Percentiles rank a stretch among this genome's conserved stretches.
Conservation (phyloP, 2,329 filamentous ascomycete species). For the Pyrenophora graminea region DNA sequence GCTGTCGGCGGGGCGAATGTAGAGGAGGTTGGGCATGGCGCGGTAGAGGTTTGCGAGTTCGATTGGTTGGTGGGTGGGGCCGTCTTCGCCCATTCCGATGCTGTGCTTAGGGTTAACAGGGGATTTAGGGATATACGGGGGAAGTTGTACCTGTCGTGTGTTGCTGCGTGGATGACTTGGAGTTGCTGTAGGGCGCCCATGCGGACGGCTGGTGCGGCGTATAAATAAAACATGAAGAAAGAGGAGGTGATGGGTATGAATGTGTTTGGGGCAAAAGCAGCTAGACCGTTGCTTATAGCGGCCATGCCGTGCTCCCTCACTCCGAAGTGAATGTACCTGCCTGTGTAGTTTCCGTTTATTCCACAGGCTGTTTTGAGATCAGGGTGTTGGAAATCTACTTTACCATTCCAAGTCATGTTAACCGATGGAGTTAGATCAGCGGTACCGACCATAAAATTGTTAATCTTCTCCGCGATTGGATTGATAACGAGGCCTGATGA, state of each 20-base stretch:
- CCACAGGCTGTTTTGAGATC: slow-evolving; percentile 47
- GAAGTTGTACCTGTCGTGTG: slow-evolving; percentile 53
- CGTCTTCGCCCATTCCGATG: slow-evolving; percentile 61
- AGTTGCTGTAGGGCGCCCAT: slow-evolving; percentile 64
- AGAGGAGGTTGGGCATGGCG: slow-evolving; percentile 65
- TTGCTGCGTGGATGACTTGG: slow-evolving; percentile 63
- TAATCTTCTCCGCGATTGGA: slow-evolving; percentile 5
- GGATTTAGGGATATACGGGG: neutral
- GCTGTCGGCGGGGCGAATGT: slow-evolving; percentile 63
- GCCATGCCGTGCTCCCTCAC: slow-evolving; percentile 46
- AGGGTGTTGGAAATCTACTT: slow-evolving; percentile 48
- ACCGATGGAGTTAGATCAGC: slow-evolving; percentile 59
- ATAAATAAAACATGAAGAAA: slow-evolving; percentile 68
- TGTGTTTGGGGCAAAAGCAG: slow-evolving; percentile 52
- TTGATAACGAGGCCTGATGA: slow-evolving; percentile 34
- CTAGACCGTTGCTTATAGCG: slow-evolving; percentile 58
- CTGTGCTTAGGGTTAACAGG: neutral
- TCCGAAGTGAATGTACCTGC: slow-evolving; percentile 56
- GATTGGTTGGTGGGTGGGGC: slow-evolving; percentile 66
- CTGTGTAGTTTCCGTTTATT: slow-evolving; percentile 58
- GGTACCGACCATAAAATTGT: slow-evolving; percentile 75
- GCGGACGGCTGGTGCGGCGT: slow-evolving; percentile 62
- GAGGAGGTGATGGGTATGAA: slow-evolving; percentile 60
- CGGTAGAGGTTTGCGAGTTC: slow-evolving; percentile 62
- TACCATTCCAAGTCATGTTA: slow-evolving; percentile 56